Evolutionary conservation across 2,329 filamentous ascomycete species (phyloP), one percentile per base, ranked within the genome.

Genomic region (Purpureocillium lavendulum): DNA sequence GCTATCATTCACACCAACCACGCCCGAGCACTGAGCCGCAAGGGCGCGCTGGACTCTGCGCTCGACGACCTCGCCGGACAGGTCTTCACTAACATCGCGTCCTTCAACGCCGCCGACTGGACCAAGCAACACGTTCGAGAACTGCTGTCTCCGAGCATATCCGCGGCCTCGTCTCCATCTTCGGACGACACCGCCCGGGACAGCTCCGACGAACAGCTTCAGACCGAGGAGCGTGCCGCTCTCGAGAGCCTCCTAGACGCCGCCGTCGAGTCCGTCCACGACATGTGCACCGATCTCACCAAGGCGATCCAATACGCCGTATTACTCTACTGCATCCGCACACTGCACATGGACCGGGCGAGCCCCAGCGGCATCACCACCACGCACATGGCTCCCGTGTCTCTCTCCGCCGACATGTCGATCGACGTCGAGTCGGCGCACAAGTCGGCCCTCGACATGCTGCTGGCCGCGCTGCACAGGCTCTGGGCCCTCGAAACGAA

Each of bases 281-380:
- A 38, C n/a, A 36, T 30, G 12, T 30, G 38, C 10, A 29, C 33
- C 24, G 40, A 45, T 24, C 32, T 45, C n/a, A 34, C 38, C 9
- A 34, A 26, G 15, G 33, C 40, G 2, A 36, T 42, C 11, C 40
- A 43, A 14, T 33, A 34, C 21, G 35, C 40, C 16, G 17, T 17
- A 4, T 14, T 43, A 35, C 15, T 45, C 6, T 45, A 45, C 33
- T 36, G 40, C 14, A 35, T 43, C 17, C 40, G 40, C 18, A 45
- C 43, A 5, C 43, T 45, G 7, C 40, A 41, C 30, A 31, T 45
- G 4, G 43, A 43, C 38, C 18, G 39, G 10, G 38, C 36, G 21
- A 5, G 21, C 6, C 21, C 21, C 21, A 6, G 5, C 21, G 5
- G 6, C 21, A 6, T 26, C 21, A 6, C 21, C 21, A 5, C 21